These are phyloP conservation scores for Alectoria sarmentosa DNA, from an alignment of 495 filamentous ascomycete genomes.

Conservation along the genomic window DNA sequence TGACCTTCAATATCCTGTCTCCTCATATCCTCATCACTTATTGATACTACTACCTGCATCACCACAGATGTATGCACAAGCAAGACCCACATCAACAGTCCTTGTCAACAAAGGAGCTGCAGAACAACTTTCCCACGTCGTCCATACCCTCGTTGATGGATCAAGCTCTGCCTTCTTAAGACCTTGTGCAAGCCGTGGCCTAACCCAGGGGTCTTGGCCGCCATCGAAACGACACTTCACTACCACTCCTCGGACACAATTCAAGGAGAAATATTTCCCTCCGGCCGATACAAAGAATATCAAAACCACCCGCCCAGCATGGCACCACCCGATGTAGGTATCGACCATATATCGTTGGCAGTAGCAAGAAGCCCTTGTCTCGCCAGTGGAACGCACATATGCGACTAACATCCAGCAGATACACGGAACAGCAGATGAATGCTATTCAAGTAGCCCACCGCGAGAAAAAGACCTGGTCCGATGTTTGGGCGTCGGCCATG, in stretches of 20 bases:
- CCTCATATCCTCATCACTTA: neutral
- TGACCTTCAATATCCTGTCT: neutral
- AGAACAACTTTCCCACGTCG: slow-evolving; percentile 16
- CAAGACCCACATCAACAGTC: slow-evolving; percentile 12
- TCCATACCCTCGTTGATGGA: slow-evolving; percentile 8
- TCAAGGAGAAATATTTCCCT: slow-evolving; percentile 27
- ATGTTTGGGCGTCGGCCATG: slow-evolving; percentile 55
- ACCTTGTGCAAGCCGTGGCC: slow-evolving; percentile 12
- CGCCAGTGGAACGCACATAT: neutral
- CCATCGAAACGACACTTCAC: slow-evolving; percentile 21
- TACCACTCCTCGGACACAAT: slow-evolving; percentile 14
- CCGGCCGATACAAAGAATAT: slow-evolving; percentile 23
- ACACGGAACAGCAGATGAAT: slow-evolving; percentile 57
- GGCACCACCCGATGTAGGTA: slow-evolving; percentile 29
- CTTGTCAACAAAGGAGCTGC: slow-evolving; percentile 17
- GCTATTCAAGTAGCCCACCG: slow-evolving; percentile 60
- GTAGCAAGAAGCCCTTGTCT: neutral
- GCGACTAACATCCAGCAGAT: slow-evolving; percentile 32
- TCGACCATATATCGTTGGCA: neutral
- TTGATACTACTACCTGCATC: slow-evolving; percentile 5
- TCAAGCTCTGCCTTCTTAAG: slow-evolving; percentile 11
- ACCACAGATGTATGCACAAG: slow-evolving; percentile 22
- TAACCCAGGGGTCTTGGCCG: slow-evolving; percentile 1
- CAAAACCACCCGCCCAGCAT: slow-evolving; percentile 29
- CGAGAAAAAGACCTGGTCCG: slow-evolving; percentile 56